These are phyloP conservation scores for Mercurialis annua DNA, from an alignment of 345 rosid genomes.

Conservation along the genomic window DNA sequence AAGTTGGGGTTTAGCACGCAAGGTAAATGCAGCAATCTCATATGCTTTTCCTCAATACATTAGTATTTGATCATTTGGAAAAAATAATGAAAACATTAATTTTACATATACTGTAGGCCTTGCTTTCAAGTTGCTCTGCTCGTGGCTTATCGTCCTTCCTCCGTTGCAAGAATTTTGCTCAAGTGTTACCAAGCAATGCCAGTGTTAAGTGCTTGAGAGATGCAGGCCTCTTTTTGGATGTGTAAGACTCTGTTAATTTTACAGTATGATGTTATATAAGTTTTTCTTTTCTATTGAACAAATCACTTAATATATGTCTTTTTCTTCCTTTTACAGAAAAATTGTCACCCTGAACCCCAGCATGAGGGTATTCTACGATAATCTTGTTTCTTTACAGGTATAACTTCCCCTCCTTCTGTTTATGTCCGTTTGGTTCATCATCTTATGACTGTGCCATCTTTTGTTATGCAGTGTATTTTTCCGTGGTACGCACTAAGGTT, in stretches of 20 bases:
- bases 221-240: slow-evolving; percentile 84
- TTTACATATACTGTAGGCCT: slow-evolving; percentile 46
- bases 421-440: neutral
- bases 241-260: slow-evolving; percentile 47
- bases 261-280: no score
- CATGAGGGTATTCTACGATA: slow-evolving; percentile 56
- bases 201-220: slow-evolving; percentile 92
- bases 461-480: slow-evolving; percentile 70
- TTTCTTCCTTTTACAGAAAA: slow-evolving; percentile 44
- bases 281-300: neutral
- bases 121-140: slow-evolving; percentile 98
- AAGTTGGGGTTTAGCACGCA: slow-evolving; percentile 62
- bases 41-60: neutral
- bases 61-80: no score
- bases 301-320: neutral
- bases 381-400: slow-evolving; percentile 69
- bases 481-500: slow-evolving; percentile 68
- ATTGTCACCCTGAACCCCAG: slow-evolving; percentile 59
- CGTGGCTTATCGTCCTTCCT: slow-evolving; percentile 81
- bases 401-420: neutral
- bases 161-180: slow-evolving; percentile 69
- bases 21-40: slow-evolving; percentile 42
- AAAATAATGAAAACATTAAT: no score
- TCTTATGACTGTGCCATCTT: slow-evolving; percentile 6
- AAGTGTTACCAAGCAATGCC: slow-evolving; percentile 54